Evolutionary conservation across 179 eudicot genomes (phyloP), one percentile per base, ranked within the genome.

Genomic region (Corrigiola litoralis): DNA sequence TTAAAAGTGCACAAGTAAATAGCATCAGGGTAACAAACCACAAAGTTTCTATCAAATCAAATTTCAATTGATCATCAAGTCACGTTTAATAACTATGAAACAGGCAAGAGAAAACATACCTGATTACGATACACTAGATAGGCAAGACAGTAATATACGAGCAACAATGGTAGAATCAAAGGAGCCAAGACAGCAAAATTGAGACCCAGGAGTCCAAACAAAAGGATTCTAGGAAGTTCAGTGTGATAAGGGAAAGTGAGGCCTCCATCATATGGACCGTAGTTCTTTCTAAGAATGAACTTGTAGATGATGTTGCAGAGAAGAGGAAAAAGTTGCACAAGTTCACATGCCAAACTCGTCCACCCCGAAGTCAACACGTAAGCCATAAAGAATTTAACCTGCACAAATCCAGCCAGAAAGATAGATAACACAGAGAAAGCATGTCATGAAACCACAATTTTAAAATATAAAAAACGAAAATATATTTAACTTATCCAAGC

Each of bases 301-400:
- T 72, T 82, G 58, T 65, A 65, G 48, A 83, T 58, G 29, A 76
- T 44, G 79, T 88, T 86, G 70, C 84, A 77, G 42, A 90, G 36
- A 65, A 94, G 85, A 58, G 86, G 81, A 50, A 67, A 86, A 55
- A 84, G 90, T 75, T 94, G 99, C 77, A 88, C 85, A 58, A 94
- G 81, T 72, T 94, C 99, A 34, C 77, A 63, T 28, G 99, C 85
- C 82, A 94, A 79, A 80, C 99, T 85, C 37, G 97, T 90, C 99
- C 99, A 94, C 46, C 99, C 99, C 63, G 99, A 87, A 61, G 99
- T 90, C 76, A 94, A 66, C 31, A 90, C 89, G 32, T 94, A 94
- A 18, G 95, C 79, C 83, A 85, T 85, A 71, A 90, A 90, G 76
- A 86, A 94, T 69, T 84, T 77, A 38, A 85, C 92, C 99, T 94